phyloP scores from a whole-genome alignment of 1,284 basidiomycete genomes.

The Cerrena zonata region DNA sequence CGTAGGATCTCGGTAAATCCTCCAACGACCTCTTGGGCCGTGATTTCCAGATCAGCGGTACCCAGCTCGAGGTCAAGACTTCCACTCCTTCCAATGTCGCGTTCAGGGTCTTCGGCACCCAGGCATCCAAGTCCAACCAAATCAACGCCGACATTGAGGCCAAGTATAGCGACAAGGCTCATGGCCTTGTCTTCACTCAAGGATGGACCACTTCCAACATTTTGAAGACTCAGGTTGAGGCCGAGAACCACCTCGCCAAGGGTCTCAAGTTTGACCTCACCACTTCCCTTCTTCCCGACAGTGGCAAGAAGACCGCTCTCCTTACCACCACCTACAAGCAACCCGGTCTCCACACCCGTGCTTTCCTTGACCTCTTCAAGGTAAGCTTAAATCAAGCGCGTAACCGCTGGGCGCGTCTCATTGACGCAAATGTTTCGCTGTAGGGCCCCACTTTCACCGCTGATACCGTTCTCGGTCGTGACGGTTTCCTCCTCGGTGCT shows the following conservation, averaged over 20 bases:
- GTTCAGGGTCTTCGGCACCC: slow-evolving; percentile 82
- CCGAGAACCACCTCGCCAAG: slow-evolving; percentile 97
- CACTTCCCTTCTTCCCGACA: slow-evolving; percentile 82
- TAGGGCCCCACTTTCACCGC: slow-evolving; percentile 96
- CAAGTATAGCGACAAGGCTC: slow-evolving; percentile 83
- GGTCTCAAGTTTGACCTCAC: slow-evolving; percentile 93
- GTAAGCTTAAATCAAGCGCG: slow-evolving; percentile 35
- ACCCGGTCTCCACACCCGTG: slow-evolving; percentile 90
- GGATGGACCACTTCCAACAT: slow-evolving; percentile 93
- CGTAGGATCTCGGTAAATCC: slow-evolving; percentile 91
- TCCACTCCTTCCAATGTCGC: slow-evolving; percentile 83
- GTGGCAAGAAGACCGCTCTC: slow-evolving; percentile 78
- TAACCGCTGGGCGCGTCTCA: background rate
- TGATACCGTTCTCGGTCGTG: slow-evolving; percentile 91
- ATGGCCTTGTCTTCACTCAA: slow-evolving; percentile 87
- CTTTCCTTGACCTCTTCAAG: slow-evolving; percentile 92
- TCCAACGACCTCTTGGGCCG: slow-evolving; percentile 90
- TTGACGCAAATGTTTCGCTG: slow-evolving; percentile 5
- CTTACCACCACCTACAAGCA: slow-evolving; percentile 91
- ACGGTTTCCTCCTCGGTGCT: slow-evolving; percentile 94
- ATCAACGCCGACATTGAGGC: slow-evolving; percentile 87
- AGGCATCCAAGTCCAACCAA: slow-evolving; percentile 65
- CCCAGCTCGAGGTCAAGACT: slow-evolving; percentile 88
- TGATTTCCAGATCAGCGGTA: slow-evolving; percentile 86
- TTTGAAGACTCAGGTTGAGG: slow-evolving; percentile 88